Conservation (phyloP, 192 early-diverging fungal genomes). For the Backusella parvicylindrica region DNA sequence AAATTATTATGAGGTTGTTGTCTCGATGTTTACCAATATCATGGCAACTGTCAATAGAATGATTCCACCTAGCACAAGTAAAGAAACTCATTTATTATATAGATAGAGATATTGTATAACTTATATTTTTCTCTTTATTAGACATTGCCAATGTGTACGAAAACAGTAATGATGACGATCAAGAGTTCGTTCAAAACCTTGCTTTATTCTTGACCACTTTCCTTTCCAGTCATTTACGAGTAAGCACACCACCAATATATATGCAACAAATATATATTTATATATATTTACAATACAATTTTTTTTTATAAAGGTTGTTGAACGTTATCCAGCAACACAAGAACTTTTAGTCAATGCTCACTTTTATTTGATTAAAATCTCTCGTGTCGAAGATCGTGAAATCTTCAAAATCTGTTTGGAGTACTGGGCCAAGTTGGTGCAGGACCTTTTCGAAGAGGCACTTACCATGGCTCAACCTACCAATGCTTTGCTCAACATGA, state of each 20-base stretch:
- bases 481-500: slow-evolving; percentile 53
- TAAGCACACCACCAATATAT: too few relatives aligned
- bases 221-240: slow-evolving; percentile 79
- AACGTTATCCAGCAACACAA: slow-evolving; percentile 47
- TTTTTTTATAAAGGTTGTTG: slow-evolving; percentile 49
- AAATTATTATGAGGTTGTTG: slow-evolving; percentile 87
- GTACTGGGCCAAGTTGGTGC: slow-evolving; percentile 93
- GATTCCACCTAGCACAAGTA: slow-evolving; percentile 68
- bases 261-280: too few relatives aligned
- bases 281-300: too few relatives aligned
- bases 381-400: slow-evolving; percentile 92
- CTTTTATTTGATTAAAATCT: slow-evolving; percentile 86
- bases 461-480: slow-evolving; percentile 54
- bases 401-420: slow-evolving; percentile 98
- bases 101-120: neutral
- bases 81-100: neutral
- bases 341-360: slow-evolving; percentile 74
- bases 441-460: slow-evolving; percentile 88
- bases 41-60: slow-evolving; percentile 66
- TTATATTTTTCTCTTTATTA: slow-evolving; percentile 19
- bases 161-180: slow-evolving; percentile 80
- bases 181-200: slow-evolving; percentile 96
- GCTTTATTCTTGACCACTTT: slow-evolving; percentile 90
- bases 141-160: slow-evolving; percentile 84
- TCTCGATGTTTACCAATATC: slow-evolving; percentile 80